phyloP scores from a whole-genome alignment of 1,139 yeast genomes.

The Casaregolazyma suthepensis region DNA sequence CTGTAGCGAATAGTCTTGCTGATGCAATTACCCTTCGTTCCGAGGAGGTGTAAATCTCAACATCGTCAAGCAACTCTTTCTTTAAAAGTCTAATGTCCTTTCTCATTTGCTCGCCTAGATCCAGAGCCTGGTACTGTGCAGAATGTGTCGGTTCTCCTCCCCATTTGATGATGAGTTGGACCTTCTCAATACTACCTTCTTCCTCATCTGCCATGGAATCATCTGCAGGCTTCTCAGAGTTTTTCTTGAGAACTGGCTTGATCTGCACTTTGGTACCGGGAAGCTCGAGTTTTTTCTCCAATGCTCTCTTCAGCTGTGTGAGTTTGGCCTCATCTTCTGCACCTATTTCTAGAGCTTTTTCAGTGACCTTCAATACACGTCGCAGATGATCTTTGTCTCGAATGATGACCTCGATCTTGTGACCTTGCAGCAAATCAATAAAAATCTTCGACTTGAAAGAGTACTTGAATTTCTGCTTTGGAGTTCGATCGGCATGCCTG shows the following conservation, averaged over 20 bases:
- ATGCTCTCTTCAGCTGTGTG: constrained; percentile 67
- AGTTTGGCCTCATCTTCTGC: constrained; percentile 79
- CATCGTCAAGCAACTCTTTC: constrained; percentile 75
- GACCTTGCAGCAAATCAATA: constrained; percentile 83
- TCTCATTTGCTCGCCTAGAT: constrained; percentile 91
- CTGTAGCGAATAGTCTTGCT: constrained; percentile 81
- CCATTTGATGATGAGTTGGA: constrained; percentile 94
- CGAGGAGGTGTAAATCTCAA: constrained; percentile 82
- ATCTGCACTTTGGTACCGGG: constrained; percentile 97
- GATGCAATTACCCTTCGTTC: constrained; percentile 92
- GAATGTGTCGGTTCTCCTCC: constrained; percentile 99
- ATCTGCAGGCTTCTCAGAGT: not conserved
- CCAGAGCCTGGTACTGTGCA: constrained; percentile 89
- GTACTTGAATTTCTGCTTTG: constrained; percentile 96
- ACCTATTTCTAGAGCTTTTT: constrained; percentile 68
- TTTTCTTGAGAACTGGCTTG: constrained; percentile 69
- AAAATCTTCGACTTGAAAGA: constrained; percentile 86
- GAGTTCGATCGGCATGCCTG: constrained; percentile 97
- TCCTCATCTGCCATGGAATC: constrained; percentile 23
- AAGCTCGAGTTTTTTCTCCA: constrained; percentile 80
- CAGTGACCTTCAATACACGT: constrained; percentile 80
- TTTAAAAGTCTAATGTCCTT: constrained; percentile 86
- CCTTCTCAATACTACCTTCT: constrained; percentile 84
- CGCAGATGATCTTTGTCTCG: constrained; percentile 81
- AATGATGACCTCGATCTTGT: constrained; percentile 91